Evolutionary conservation across 495 filamentous ascomycete species (phyloP).

Genomic region (Talaromyces liani): DNA sequence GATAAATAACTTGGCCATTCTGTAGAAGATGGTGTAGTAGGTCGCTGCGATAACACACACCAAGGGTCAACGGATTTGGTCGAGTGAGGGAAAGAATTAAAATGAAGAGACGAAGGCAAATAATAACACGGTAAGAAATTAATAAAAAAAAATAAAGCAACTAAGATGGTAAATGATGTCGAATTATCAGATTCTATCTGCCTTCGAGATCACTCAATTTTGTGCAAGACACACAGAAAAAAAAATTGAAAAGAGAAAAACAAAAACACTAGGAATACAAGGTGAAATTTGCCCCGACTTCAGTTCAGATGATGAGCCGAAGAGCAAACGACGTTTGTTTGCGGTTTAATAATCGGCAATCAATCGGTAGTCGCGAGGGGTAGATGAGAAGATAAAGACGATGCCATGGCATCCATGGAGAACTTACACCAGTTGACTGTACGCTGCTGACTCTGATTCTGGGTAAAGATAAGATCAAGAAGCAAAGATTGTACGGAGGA

Average conservation of each 20-base stretch:
- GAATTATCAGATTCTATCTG: neutral
- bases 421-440: neutral
- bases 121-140: neutral
- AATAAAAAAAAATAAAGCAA: neutral
- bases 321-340: neutral
- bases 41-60: neutral
- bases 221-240: neutral
- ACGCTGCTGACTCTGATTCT: neutral
- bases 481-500: neutral
- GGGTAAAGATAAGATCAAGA: neutral
- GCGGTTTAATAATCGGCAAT: neutral
- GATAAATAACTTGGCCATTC: slow-evolving; percentile 86
- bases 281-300: neutral
- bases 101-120: neutral
- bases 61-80: neutral
- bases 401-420: neutral
- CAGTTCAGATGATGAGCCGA: neutral
- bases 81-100: neutral
- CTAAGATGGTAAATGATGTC: neutral
- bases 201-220: neutral
- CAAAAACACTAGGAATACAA: neutral
- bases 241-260: neutral
- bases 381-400: neutral
- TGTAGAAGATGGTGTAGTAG: neutral
- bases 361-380: neutral